Conservation (phyloP, 257 asterid species). For the Cynanchum wilfordii region DNA sequence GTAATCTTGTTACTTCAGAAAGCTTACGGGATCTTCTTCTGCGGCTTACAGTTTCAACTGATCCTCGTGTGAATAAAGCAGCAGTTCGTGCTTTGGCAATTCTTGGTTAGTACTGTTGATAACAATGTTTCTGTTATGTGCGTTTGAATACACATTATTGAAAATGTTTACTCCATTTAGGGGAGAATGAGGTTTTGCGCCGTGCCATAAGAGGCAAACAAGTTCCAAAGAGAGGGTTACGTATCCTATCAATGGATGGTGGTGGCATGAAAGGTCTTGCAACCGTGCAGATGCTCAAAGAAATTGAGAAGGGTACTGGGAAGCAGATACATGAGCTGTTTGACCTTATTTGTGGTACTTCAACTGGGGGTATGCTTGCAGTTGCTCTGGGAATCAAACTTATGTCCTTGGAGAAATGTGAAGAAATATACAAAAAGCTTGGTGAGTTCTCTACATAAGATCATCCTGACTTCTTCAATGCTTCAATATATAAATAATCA, state of each 20-base stretch:
- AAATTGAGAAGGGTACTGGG: constrained; percentile 92
- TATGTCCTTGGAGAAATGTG: constrained; percentile 92
- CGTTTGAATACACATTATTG: constrained; percentile 17
- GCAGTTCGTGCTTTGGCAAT: constrained; percentile 97
- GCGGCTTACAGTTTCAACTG: constrained; percentile 75
- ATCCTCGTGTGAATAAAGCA: constrained; percentile 77
- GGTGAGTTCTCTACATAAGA: constrained; percentile 44
- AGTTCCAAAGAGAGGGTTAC: constrained; percentile 85
- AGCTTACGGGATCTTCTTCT: constrained; percentile 95
- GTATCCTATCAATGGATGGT: constrained; percentile 97
- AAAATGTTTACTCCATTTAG: constrained; percentile 33
- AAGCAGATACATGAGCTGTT: constrained; percentile 93
- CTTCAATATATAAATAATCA: not conserved
- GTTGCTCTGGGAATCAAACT: constrained; percentile 92
- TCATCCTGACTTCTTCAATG: constrained; percentile 11
- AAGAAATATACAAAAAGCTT: constrained; percentile 95
- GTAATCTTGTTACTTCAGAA: constrained; percentile 77
- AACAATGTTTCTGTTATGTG: not conserved
- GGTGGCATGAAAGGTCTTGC: constrained; percentile 99
- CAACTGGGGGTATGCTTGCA: constrained; percentile 99
- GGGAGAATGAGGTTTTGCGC: constrained; percentile 92
- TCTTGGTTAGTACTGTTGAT: constrained; percentile 51
- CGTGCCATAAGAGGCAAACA: constrained; percentile 85
- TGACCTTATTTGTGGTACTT: constrained; percentile 98
- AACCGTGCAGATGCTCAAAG: constrained; percentile 86